Evolutionary conservation across 495 filamentous ascomycete species (phyloP).

Genomic region (Penicillium macrosclerotiorum): DNA sequence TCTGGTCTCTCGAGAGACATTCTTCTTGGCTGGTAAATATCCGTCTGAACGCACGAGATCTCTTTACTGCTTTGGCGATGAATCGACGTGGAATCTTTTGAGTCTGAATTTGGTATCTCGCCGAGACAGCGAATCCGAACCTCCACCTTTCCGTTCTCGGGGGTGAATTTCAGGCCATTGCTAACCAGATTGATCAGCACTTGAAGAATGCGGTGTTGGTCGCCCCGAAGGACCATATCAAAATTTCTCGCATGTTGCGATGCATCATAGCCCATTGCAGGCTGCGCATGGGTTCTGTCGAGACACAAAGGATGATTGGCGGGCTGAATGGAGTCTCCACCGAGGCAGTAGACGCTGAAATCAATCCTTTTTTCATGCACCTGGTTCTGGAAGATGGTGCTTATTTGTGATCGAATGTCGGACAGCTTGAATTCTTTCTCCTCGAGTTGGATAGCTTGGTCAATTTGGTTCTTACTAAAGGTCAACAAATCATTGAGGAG

Average conservation of each 20-base stretch:
- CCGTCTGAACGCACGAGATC: slow-evolving; percentile 5
- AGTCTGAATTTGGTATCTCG: slow-evolving; percentile 25
- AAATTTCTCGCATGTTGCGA: slow-evolving; percentile 61
- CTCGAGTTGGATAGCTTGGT: slow-evolving; percentile 72
- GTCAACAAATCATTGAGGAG: slow-evolving; percentile 88
- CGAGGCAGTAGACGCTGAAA: slow-evolving; percentile 65
- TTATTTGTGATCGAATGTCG: slow-evolving; percentile 74
- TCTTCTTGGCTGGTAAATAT: not conserved
- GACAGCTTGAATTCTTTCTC: slow-evolving; percentile 80
- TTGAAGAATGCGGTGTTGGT: slow-evolving; percentile 83
- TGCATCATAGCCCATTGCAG: slow-evolving; percentile 52
- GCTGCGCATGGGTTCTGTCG: slow-evolving; percentile 34
- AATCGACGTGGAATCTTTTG: no score
- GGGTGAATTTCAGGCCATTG: slow-evolving; percentile 92
- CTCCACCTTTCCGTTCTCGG: slow-evolving; percentile 67
- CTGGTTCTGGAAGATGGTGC: slow-evolving; percentile 86
- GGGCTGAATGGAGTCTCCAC: slow-evolving; percentile 2
- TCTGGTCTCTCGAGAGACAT: not conserved
- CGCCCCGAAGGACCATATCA: slow-evolving; percentile 83
- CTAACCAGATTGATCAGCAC: slow-evolving; percentile 90
- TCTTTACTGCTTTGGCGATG: not conserved
- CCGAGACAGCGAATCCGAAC: slow-evolving; percentile 67
- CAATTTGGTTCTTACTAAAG: slow-evolving; percentile 92
- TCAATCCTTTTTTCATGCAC: slow-evolving; percentile 73
- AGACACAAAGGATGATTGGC: slow-evolving; percentile 41